These are phyloP conservation scores for Allium cepa DNA, from an alignment of 106 monocot genomes.

Conservation along the genomic window DNA sequence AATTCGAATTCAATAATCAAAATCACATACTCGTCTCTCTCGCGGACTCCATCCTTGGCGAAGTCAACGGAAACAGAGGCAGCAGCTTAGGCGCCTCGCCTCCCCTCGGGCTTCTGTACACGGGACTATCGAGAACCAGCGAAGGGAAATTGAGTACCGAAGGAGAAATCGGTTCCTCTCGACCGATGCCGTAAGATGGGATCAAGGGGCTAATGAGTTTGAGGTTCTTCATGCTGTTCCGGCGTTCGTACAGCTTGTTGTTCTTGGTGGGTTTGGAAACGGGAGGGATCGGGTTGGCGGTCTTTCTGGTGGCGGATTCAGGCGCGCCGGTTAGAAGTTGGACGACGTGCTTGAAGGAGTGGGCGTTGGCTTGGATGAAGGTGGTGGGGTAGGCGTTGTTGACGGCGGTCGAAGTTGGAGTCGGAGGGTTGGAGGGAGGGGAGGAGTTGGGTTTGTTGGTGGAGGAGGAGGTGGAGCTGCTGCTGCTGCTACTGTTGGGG, in stretches of 20 bases:
- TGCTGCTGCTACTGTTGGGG: constrained; percentile 1
- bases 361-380: constrained; percentile 24
- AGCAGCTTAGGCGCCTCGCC: constrained; percentile 60
- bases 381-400: constrained; percentile 15
- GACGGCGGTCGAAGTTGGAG: not conserved
- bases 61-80: constrained; percentile 70
- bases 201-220: constrained; percentile 61
- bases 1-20: too few relatives aligned
- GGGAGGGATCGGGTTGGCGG: not conserved
- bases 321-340: constrained; percentile 20
- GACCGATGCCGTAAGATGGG: constrained; percentile 11
- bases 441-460: not conserved
- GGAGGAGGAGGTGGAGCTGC: not conserved
- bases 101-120: constrained; percentile 56
- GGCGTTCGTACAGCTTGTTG: constrained; percentile 97
- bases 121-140: constrained; percentile 54
- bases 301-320: not conserved
- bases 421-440: not conserved
- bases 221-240: constrained; percentile 56
- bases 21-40: too few relatives aligned
- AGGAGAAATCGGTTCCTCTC: constrained; percentile 46
- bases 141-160: constrained; percentile 68
- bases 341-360: constrained; percentile 27
- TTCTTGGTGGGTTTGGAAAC: constrained; percentile 25
- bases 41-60: constrained; percentile 25